Conservation (phyloP, 2,329 filamentous ascomycete species). For the Penicillium fuscoglaucum region DNA sequence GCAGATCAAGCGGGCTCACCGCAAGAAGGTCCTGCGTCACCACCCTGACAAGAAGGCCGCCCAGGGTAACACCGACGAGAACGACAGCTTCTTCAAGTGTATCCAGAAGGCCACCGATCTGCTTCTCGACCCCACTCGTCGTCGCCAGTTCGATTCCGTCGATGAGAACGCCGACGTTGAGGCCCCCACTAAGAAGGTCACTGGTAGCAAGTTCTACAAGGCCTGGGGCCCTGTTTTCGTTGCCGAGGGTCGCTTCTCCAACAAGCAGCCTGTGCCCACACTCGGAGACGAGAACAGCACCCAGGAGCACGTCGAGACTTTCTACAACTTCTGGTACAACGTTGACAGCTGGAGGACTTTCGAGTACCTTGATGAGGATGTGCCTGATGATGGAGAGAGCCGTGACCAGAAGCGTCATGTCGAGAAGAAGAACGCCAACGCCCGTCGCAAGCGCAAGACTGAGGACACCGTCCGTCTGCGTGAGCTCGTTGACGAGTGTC, state of each 20-base stretch:
- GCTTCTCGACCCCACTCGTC: conserved; percentile 85
- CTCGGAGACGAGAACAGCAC: conserved; percentile 81
- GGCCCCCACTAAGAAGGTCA: conserved; percentile 87
- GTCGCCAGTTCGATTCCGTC: conserved; percentile 93
- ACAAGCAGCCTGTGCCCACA: conserved; percentile 79
- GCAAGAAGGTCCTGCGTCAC: conserved; percentile 99
- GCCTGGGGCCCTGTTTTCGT: conserved; percentile 89
- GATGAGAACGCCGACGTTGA: conserved; percentile 92
- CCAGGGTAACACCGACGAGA: conserved; percentile 73
- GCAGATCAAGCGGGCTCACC: conserved; percentile 97
- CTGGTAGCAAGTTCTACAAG: conserved; percentile 90
- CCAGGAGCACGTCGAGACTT: conserved; percentile 86
- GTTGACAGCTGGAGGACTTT: conserved; percentile 98
- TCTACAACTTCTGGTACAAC: conserved; percentile 99
- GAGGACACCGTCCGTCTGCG: conserved; percentile 92
- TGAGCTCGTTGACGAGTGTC: conserved; percentile 82
- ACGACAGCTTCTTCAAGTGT: conserved; percentile 99
- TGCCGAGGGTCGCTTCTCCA: conserved; percentile 89
- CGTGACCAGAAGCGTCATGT: conserved; percentile 98
- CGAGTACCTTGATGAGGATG: conserved; percentile 98
- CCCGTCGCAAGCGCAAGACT: conserved; percentile 98
- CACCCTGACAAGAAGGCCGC: conserved; percentile 99
- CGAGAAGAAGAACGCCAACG: conserved; percentile 97
- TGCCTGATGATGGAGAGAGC: conserved; percentile 98
- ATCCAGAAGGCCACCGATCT: conserved; percentile 98